Base-by-base conservation (phyloP, 2,329 filamentous ascomycete species). In the Aspergillus unguis region DNA sequence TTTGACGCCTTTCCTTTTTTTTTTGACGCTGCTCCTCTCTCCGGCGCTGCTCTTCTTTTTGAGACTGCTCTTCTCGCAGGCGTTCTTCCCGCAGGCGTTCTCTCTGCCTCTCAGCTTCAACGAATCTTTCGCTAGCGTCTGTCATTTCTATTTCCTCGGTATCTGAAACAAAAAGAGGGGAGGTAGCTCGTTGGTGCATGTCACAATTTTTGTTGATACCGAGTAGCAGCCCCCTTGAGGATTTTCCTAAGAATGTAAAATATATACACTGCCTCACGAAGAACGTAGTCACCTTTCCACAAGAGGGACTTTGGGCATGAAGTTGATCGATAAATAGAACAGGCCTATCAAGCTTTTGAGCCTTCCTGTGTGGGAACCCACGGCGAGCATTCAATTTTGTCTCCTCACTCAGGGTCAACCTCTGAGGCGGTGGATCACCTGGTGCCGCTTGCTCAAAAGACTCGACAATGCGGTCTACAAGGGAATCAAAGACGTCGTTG, bases 391-490 rank as follows among this genome's bases (percentile, higher is more conserved):
- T 35, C 8, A 35, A 35, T 35, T 35, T 35, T 35, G 33, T 35
- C 33, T 35, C 33, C 33, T 35, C 8, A 35, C 33, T 35, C 33
- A 35, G 33, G 6, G 33, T 35, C 33, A 35, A 35, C 33, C 33
- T 35, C 33, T 35, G 33, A 35, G 33, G 33, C 33, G 33, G 33
- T 35, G 33, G 33, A 35, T 35, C 6, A 35, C 33, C 33, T 35
- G 8, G 33, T 35, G 33, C 33, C 8, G 33, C 33, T 35, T 35
- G 33, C 3, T 35, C 8, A 50, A 65, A 65, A 49, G 46, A 61
- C 46, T 54, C 46, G 7, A 58, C 54, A 49, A 64, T 62, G 25
- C 42, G 51, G 26, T 50, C 35, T 10, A 64, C 38, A 9, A 63
- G 44, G 37, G 36, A n/a, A 37, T 62, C 53, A 45, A 65, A 58